Base-by-base conservation (phyloP, 768 basidiomycete species). In the Hemileccinum rubropunctum region DNA sequence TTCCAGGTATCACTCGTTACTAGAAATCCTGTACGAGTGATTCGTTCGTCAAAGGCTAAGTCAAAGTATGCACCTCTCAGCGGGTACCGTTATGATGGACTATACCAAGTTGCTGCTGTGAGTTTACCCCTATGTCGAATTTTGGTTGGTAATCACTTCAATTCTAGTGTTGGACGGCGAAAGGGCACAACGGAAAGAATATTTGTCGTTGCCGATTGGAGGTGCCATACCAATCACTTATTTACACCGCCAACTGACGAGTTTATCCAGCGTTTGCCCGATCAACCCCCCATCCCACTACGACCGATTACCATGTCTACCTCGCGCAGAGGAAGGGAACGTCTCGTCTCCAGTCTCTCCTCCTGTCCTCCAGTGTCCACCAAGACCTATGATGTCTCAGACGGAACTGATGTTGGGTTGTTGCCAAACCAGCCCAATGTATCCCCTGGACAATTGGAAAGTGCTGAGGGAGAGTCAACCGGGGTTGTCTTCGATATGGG, bases 41-140 rank as follows among this genome's bases (percentile, higher is more conserved):
- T 68, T 32, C 58, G 67, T 15, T 64, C 67, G 8, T 52, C 4
- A 15, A 58, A 4, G 8, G 41, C 45, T 28, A 12, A 6, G 7
- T 68, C 69, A 10, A 47, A 48, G 37, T 68, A 65, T 51, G 60
- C 69, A 5, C 67, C 67, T 11, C 12, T 23, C 2, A 6, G 27
- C 2, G 66, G 65, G 9, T 59, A 57, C 30, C 68, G 67, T 3
- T 68, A 70, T 21, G 67, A 70, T 27, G 67, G 67, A 17, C 36
- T 68, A 3, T 68, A 68, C 45, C 66, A 23, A 32, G 53, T 68
- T 3, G 33, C 55, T 4, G 35, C 43, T 6, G 69, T 71, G 27
- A 39, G 54, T 34, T 15, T 30, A 0, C 15, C 13, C 35, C 8
- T n/a, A 12, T 42, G 3, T 42, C 9, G 4, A 12, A 6, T 23